A percentile compares a stretch with the other conserved stretches of the same genome.
phyloP scores from a whole-genome alignment of 2,329 filamentous ascomycete genomes.

The Diaporthe humulicola region DNA sequence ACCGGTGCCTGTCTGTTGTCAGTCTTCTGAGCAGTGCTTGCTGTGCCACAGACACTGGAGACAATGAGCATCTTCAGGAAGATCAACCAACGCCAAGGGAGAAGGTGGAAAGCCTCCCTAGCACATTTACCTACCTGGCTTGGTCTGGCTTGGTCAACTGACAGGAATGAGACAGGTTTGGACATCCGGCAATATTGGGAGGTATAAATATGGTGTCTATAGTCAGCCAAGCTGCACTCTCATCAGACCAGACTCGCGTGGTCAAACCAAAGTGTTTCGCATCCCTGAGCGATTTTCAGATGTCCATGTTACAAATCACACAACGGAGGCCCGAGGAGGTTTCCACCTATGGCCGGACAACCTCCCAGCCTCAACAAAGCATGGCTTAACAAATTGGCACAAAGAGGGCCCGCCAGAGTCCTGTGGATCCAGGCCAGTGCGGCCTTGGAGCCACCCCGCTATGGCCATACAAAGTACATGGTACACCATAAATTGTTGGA shows the following conservation, averaged over 20 bases:
- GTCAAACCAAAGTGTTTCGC: constrained; percentile 26
- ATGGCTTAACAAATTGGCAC: constrained; percentile 1
- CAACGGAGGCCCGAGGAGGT: constrained; percentile 46
- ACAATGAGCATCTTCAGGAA: neutral
- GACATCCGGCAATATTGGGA: neutral
- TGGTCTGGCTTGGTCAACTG: neutral
- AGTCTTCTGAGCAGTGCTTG: neutral
- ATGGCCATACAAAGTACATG: neutral
- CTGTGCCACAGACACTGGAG: neutral
- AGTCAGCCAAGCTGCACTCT: constrained; percentile 13
- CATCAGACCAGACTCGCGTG: constrained; percentile 16
- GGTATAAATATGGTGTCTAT: constrained; percentile 18
- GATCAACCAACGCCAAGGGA: neutral
- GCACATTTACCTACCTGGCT: neutral
- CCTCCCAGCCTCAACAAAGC: constrained; percentile 27
- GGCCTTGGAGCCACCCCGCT: neutral
- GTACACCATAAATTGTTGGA: neutral
- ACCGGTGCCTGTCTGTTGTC: neutral
- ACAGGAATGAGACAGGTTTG: neutral
- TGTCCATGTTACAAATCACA: constrained; percentile 48
- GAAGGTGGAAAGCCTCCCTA: neutral
- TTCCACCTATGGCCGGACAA: constrained; percentile 26
- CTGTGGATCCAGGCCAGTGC: neutral
- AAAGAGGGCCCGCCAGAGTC: neutral
- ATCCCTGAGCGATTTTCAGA: constrained; percentile 43